Percentiles rank a stretch among this genome's conserved stretches.
Evolutionary conservation across 2,329 filamentous ascomycete genomes (phyloP).

Genomic region (Neonectria ditissima): DNA sequence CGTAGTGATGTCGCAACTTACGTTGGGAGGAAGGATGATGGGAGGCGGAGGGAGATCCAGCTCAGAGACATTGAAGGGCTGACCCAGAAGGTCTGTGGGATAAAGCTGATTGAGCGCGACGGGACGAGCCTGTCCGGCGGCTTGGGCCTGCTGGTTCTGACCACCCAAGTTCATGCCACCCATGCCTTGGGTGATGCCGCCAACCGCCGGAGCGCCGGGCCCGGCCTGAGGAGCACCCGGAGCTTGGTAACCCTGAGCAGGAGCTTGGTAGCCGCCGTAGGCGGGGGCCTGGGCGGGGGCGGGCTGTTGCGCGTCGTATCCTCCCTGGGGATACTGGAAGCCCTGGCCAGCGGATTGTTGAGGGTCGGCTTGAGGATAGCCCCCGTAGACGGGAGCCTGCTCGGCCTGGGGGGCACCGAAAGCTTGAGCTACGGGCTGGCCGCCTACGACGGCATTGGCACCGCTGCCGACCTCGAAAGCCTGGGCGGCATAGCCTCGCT

Average conservation of each 20-base stretch:
- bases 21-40: constrained; percentile 91
- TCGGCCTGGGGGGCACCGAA: constrained; percentile 61
- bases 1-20: constrained; percentile 61
- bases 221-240: constrained; percentile 53
- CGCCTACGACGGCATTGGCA: constrained; percentile 76
- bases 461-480: constrained; percentile 93
- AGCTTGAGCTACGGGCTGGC: constrained; percentile 55
- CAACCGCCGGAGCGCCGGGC: constrained; percentile 62
- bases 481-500: constrained; percentile 92
- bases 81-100: constrained; percentile 89
- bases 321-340: constrained; percentile 58
- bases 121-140: constrained; percentile 55
- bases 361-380: constrained; percentile 66
- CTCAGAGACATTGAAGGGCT: constrained; percentile 94
- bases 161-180: constrained; percentile 83
- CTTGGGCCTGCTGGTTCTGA: constrained; percentile 54
- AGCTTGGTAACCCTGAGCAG: constrained; percentile 73
- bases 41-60: constrained; percentile 91
- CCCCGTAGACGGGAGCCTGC: constrained; percentile 65
- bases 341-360: constrained; percentile 53
- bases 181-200: constrained; percentile 85
- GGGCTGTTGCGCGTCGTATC: constrained; percentile 59
- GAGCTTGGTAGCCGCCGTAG: constrained; percentile 74
- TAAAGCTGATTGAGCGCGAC: constrained; percentile 86
- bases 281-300: constrained; percentile 48